Conservation (phyloP, 192 early-diverging fungal genomes). For the Linnemannia exigua region DNA sequence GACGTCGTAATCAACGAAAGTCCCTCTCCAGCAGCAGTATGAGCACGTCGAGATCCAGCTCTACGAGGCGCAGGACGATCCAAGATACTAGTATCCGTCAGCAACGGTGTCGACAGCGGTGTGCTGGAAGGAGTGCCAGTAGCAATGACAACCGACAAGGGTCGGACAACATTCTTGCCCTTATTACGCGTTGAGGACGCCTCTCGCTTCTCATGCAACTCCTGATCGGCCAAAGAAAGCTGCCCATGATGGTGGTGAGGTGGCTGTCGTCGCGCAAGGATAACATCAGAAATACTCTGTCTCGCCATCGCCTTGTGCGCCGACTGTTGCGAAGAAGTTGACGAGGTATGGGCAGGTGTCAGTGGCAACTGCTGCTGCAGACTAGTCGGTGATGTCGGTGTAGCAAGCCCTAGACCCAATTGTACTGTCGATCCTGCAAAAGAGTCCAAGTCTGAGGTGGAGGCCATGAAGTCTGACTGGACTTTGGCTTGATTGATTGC, state of each 20-base stretch:
- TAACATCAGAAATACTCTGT: not conserved
- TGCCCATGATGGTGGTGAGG: not conserved
- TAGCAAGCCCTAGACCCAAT: not conserved
- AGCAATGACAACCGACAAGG: not conserved
- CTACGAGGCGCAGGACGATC: slow-evolving; percentile 3
- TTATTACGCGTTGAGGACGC: not conserved
- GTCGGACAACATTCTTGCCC: not conserved
- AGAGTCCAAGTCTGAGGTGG: slow-evolving; percentile 49
- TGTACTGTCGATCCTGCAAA: slow-evolving; percentile 38
- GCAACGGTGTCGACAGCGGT: too few species aligned
- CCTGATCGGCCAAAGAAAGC: slow-evolving; percentile 4
- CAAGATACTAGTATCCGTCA: not conserved
- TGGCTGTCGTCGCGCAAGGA: not conserved
- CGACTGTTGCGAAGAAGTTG: not conserved
- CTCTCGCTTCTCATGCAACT: slow-evolving; percentile 1
- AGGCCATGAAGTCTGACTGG: slow-evolving; percentile 42
- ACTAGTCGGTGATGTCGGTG: not conserved
- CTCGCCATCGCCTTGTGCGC: not conserved
- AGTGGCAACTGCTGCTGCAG: not conserved
- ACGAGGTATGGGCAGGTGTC: not conserved
- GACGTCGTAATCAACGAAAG: slow-evolving; percentile 30
- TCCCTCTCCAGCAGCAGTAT: slow-evolving; percentile 19
- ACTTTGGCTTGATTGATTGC: slow-evolving; percentile 55
- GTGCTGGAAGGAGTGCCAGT: not conserved
- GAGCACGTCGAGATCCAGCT: not conserved